Percentiles rank a stretch among this genome's conserved stretches.
phyloP scores from a whole-genome alignment of 164 flowering plant species.

The Macadamia tetraphylla region DNA sequence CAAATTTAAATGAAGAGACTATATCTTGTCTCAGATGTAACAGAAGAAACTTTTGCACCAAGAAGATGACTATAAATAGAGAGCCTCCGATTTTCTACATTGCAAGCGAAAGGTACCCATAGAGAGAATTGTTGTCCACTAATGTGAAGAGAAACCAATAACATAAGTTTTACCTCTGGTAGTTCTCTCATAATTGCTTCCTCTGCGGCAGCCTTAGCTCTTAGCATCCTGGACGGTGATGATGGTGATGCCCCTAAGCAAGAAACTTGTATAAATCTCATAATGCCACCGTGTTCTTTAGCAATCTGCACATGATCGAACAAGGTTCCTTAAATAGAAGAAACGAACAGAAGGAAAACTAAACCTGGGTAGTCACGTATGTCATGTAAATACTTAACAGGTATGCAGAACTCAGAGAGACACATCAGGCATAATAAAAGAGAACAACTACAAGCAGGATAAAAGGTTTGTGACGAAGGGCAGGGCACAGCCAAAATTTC shows the following conservation, averaged over 20 bases:
- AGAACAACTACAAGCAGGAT: background rate
- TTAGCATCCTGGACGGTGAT: conserved; percentile 76
- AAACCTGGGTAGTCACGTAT: background rate
- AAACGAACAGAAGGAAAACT: background rate
- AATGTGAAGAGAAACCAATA: conserved; percentile 2
- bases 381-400: conserved; percentile 1
- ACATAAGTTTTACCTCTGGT: conserved; percentile 55
- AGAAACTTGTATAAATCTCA: conserved; percentile 94
- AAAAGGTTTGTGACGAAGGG: background rate
- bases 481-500: too few species aligned
- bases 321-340: background rate
- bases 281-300: conserved; percentile 96
- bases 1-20: background rate
- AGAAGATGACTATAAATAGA: background rate
- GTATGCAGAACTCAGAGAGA: background rate
- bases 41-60: background rate
- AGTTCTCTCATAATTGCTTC: conserved; percentile 66
- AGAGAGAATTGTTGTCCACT: background rate
- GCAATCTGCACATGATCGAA: conserved; percentile 55
- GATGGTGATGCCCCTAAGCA: conserved; percentile 82
- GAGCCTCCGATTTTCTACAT: background rate
- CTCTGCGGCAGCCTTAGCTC: conserved; percentile 93
- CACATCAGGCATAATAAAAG: background rate
- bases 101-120: background rate
- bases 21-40: background rate